Base-by-base conservation (phyloP, 257 asterid genomes). In the Prunella vulgaris region DNA sequence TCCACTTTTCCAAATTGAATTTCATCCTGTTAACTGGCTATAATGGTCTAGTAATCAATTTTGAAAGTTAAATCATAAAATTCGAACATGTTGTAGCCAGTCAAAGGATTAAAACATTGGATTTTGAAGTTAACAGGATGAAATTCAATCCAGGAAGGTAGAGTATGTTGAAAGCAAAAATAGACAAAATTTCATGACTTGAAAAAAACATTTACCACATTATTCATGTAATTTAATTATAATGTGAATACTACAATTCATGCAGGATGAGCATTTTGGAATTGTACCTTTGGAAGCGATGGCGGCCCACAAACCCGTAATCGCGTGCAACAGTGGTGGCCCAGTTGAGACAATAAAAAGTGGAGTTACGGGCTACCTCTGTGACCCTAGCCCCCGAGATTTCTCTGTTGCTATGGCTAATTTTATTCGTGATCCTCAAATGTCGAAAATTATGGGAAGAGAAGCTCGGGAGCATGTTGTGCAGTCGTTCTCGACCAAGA, bases 231-330 rank as follows among this genome's bases (percentile, higher is more conserved):
- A 37, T 4, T 65, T 71, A 22, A 56, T 54, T 58, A 60, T 35
- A 10, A 46, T n/a, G 33, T 5, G 22, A 42, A 17, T 33, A 65
- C 2, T 7, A 44, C 17, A 14, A 32, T 28, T 60, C 5, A 5
- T 71, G 60, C 71, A 91, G 97, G 96, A 91, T 25, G 99, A 94
- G 70, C 99, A 94, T 82, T 94, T 94, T 18, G 99, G 99, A 40
- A 94, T 94, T 22, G 99, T 94, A 64, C 99, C 99, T 52, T 12
- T 94, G 74, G 99, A 94, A 78, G 97, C 99, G 38, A 94, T 94
- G 99, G 98, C 97, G 40, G 90, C 98, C 4, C 68, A 83, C 70
- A 94, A 94, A 76, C 99, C 99, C 0, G 97, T 94, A 24, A 84
- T 91, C 25, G 97, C 98, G 4, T 91, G 99, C 81, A 85, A 91